phyloP scores from a whole-genome alignment of 306 rosid genomes.

The Herpetospermum pedunculosum region DNA sequence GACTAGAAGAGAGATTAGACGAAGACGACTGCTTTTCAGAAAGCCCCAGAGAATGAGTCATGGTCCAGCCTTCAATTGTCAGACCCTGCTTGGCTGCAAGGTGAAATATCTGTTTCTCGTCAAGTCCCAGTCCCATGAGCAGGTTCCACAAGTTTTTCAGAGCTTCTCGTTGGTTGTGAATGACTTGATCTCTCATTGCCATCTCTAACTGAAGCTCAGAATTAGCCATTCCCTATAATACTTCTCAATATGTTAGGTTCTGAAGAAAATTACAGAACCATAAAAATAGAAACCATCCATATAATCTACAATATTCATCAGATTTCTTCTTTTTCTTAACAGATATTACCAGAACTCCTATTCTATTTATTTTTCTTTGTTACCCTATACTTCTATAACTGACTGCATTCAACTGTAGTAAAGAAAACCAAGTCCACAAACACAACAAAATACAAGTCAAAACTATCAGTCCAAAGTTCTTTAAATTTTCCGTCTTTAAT shows the following conservation, averaged over 20 bases:
- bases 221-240: conserved; percentile 44
- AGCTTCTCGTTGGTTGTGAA: conserved; percentile 42
- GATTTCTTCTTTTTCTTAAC: not conserved
- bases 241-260: not conserved
- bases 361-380: not conserved
- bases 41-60: conserved; percentile 21
- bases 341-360: not conserved
- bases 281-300: not conserved
- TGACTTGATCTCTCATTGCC: conserved; percentile 62
- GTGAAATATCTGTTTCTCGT: conserved; percentile 32
- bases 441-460: not conserved
- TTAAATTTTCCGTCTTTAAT: not conserved
- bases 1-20: conserved; percentile 15
- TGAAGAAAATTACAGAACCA: not conserved
- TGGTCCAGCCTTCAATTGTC: conserved; percentile 39
- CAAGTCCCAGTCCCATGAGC: conserved; percentile 47
- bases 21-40: conserved; percentile 23
- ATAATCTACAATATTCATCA: not conserved
- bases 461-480: not conserved
- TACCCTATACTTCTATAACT: not conserved
- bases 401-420: not conserved
- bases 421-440: not conserved
- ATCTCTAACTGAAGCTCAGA: conserved; percentile 54
- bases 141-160: conserved; percentile 42
- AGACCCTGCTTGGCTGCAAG: conserved; percentile 45